Base-by-base conservation (phyloP, 1,139 yeast species). In the Arxiozyma telluris region DNA sequence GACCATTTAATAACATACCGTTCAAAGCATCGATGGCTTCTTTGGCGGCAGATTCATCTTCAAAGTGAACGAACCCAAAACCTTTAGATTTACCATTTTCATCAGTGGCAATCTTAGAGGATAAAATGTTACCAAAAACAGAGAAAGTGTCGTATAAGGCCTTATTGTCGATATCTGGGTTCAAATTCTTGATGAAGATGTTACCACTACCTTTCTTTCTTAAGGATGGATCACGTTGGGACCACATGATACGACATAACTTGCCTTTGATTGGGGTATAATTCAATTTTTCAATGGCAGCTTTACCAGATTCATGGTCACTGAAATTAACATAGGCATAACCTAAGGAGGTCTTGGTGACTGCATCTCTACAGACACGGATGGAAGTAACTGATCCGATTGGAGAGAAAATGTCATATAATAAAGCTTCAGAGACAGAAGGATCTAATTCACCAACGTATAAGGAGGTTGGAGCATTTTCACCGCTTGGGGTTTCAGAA, bases 191-290 rank as follows among this genome's bases (percentile, higher is more conserved):
- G 79, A 93, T 93, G 82, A 87, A 93, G 64, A 94, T 86, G 82
- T 93, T 93, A 70, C 97, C 97, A 63, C 89, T 87, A 73, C 98
- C 98, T 71, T 87, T 86, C 81, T 88, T 89, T 81, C 98, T 88
- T 68, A 85, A 75, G 61, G 96, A 82, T 61, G 98, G 98, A 74
- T 93, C 98, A 78, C 98, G 89, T 80, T 94, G 98, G 64, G 98
- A 90, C 97, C 98, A 91, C 98, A 94, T 94, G 78, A 93, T 93
- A 77, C 99, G 91, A 78, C 98, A 90, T 68, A 97, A 93, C 71
- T 87, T 90, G 70, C 97, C 98, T 76, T 91, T 93, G 76, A 93
- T 84, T 69, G 83, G 84, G 59, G 90, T 76, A 79, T 93, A 93
- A 87, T 93, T 94, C 76, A 94, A 82, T 75, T 90, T 95, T 71